phyloP scores from a whole-genome alignment of 305 asterid genomes.

The Fraxinus latifolia region DNA sequence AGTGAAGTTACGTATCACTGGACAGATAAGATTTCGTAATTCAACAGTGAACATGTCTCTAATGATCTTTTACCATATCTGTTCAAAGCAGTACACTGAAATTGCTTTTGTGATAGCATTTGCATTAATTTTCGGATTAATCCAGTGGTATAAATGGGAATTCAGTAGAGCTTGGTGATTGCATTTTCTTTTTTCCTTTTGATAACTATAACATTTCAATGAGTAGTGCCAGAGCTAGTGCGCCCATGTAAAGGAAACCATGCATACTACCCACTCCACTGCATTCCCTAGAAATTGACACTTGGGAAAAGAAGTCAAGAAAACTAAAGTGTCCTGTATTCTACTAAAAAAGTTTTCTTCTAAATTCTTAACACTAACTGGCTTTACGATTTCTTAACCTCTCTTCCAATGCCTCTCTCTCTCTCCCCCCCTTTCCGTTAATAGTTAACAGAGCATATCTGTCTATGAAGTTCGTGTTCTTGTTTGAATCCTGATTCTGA shows the following conservation, averaged over 20 bases:
- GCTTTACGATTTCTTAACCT: not conserved
- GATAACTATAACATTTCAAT: not conserved
- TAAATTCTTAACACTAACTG: not conserved
- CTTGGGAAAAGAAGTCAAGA: not conserved
- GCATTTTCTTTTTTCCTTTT: not conserved
- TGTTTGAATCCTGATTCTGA: not conserved
- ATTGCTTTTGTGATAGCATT: not conserved
- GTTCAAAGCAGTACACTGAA: not conserved
- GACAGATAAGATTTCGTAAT: not conserved
- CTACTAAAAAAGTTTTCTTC: not conserved
- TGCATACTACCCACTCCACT: not conserved
- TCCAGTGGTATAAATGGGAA: not conserved
- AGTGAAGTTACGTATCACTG: slow-evolving; percentile 4
- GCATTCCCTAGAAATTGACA: not conserved
- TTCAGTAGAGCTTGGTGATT: not conserved
- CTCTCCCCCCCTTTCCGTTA: not conserved
- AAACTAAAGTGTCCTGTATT: not conserved
- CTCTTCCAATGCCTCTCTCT: not conserved
- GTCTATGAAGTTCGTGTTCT: not conserved
- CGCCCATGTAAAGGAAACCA: not conserved
- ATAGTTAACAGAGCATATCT: not conserved
- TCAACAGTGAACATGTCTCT: slow-evolving; percentile 6
- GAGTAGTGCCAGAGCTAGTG: not conserved
- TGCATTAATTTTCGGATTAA: slow-evolving; percentile 2
- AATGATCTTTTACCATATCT: not conserved